Evolutionary conservation across 2,329 filamentous ascomycete genomes (phyloP).

Genomic region (Pseudogymnoascus sp.): DNA sequence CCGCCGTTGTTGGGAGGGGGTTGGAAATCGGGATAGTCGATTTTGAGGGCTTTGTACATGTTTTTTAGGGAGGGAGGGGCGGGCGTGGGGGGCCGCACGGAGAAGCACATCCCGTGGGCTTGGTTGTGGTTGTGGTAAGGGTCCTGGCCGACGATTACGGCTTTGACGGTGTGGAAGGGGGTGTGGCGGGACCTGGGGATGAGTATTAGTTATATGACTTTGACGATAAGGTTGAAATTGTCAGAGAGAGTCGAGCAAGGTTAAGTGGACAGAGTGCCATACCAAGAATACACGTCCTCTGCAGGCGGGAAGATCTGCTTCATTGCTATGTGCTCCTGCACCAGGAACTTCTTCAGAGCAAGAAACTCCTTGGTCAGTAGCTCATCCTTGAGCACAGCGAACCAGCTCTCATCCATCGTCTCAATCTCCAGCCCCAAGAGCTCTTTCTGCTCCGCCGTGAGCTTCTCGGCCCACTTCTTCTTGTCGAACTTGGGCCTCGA

Average conservation of each 20-base stretch:
- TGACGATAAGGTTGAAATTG: neutral
- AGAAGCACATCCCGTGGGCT: constrained; percentile 94
- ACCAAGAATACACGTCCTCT: constrained; percentile 94
- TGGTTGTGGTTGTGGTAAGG: constrained; percentile 95
- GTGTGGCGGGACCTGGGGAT: constrained; percentile 71
- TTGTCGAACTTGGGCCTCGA: constrained; percentile 64
- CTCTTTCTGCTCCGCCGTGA: constrained; percentile 73
- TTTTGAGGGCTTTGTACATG: constrained; percentile 82
- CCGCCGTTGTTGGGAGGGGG: constrained; percentile 70
- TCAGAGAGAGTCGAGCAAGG: constrained; percentile 4
- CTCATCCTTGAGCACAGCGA: constrained; percentile 81
- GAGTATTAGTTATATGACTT: constrained; percentile 16
- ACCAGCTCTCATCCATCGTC: constrained; percentile 85
- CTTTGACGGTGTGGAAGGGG: constrained; percentile 78
- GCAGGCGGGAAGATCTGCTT: constrained; percentile 80
- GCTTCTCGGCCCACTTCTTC: constrained; percentile 72
- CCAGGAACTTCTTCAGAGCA: constrained; percentile 77
- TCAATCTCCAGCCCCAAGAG: constrained; percentile 85
- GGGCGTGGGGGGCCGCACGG: constrained; percentile 77
- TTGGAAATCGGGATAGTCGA: constrained; percentile 76
- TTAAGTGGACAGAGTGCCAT: constrained; percentile 23
- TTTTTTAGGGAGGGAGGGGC: constrained; percentile 87
- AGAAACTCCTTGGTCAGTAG: constrained; percentile 72
- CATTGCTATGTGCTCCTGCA: constrained; percentile 62
- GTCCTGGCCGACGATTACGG: constrained; percentile 90